Evolutionary conservation across 345 rosid genomes (phyloP).

Genomic region (Citrus maxima): DNA sequence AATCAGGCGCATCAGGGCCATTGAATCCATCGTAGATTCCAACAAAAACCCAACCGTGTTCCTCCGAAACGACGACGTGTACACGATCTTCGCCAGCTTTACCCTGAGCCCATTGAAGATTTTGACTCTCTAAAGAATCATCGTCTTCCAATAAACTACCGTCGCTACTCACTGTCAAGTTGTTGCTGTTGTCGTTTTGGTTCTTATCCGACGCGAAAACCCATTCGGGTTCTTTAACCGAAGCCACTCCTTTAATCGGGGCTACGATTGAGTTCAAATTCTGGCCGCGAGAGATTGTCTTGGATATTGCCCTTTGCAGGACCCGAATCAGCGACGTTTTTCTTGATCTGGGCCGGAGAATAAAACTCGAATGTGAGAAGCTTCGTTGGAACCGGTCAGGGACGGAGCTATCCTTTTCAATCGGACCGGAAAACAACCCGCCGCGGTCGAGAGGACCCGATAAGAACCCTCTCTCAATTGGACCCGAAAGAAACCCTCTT

Average conservation of each 20-base stretch:
- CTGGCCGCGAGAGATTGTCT: slow-evolving; percentile 61
- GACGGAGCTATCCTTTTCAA: slow-evolving; percentile 47
- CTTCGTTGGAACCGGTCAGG: slow-evolving; percentile 75
- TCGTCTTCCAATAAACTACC: slow-evolving; percentile 69
- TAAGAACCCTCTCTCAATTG: slow-evolving; percentile 62
- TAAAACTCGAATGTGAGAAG: slow-evolving; percentile 71
- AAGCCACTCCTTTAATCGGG: slow-evolving; percentile 53
- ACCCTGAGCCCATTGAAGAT: slow-evolving; percentile 98
- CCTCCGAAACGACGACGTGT: slow-evolving; percentile 95
- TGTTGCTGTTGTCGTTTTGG: slow-evolving; percentile 9
- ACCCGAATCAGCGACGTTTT: slow-evolving; percentile 65
- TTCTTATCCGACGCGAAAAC: slow-evolving; percentile 49
- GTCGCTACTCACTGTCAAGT: slow-evolving; percentile 60
- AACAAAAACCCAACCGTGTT: slow-evolving; percentile 89
- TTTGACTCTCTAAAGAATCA: slow-evolving; percentile 64
- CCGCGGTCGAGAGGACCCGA: slow-evolving; percentile 57
- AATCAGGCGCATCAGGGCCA: slow-evolving; percentile 98
- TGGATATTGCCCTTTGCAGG: slow-evolving; percentile 69
- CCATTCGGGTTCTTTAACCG: slow-evolving; percentile 79
- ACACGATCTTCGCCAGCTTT: slow-evolving; percentile 99
- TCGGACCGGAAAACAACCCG: slow-evolving; percentile 44
- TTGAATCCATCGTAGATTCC: slow-evolving; percentile 98
- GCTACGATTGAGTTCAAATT: slow-evolving; percentile 80
- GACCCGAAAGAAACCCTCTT: slow-evolving; percentile 89
- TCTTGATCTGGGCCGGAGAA: slow-evolving; percentile 45